Evolutionary conservation across 2,329 filamentous ascomycete genomes (phyloP).

Genomic region (Microdochium nivale): DNA sequence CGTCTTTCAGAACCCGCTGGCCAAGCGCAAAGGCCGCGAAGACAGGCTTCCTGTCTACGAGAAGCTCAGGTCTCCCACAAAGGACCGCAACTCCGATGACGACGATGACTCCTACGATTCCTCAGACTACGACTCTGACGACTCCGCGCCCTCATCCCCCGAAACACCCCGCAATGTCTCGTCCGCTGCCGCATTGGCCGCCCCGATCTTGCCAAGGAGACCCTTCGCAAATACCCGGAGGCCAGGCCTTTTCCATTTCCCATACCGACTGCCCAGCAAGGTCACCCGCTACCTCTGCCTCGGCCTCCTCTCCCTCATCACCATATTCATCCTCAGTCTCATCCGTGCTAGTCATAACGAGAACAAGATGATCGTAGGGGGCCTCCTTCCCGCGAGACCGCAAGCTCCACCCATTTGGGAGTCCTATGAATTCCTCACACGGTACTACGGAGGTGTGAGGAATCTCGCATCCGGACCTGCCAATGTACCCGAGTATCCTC

Average conservation of each 20-base stretch:
- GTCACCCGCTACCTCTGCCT: constrained; percentile 74
- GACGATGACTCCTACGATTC: constrained; percentile 40
- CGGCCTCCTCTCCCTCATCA: constrained; percentile 56
- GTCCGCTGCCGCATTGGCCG: constrained; percentile 30
- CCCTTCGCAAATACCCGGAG: constrained; percentile 20
- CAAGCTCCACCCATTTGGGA: constrained; percentile 70
- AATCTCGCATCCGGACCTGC: constrained; percentile 56
- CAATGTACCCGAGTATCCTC: constrained; percentile 76
- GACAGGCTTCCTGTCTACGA: constrained; percentile 42
- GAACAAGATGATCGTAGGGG: constrained; percentile 53
- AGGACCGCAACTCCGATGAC: constrained; percentile 41
- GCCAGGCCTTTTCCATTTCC: constrained; percentile 20
- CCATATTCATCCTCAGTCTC: constrained; percentile 70
- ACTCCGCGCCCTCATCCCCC: constrained; percentile 35
- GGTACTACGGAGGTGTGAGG: constrained; percentile 84
- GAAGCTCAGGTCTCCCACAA: constrained; percentile 27
- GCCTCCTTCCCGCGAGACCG: constrained; percentile 31
- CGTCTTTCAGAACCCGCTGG: constrained; percentile 35
- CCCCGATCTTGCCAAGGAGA: constrained; percentile 35
- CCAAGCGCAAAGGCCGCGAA: constrained; percentile 33
- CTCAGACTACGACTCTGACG: constrained; percentile 20
- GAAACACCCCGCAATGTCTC: constrained; percentile 47
- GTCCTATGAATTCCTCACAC: constrained; percentile 71
- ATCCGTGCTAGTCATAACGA: constrained; percentile 66
- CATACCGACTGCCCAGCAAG: constrained; percentile 61